Base-by-base conservation (phyloP, 2,329 filamentous ascomycete species). In the Apiospora rasikravindrae region DNA sequence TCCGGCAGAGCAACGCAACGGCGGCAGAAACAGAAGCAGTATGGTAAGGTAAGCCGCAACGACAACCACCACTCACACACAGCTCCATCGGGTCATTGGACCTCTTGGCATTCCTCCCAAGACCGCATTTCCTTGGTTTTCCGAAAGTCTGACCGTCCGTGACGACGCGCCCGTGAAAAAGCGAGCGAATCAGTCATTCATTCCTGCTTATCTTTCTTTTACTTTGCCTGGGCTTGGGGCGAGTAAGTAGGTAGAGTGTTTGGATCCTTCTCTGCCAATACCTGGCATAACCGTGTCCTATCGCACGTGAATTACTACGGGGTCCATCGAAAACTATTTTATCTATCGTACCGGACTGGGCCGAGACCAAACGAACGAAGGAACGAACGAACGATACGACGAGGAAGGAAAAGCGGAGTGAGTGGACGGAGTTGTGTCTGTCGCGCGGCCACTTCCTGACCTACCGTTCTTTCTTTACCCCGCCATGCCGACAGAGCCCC, bases 41-140 rank as follows among this genome's bases (percentile, higher is more conserved):
- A 29, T 26, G 29, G 49, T 29, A 29, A 53, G 29, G 49, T 29
- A 29, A 53, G 49, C 49, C 51, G 51, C 33, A 19, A 33, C 26
- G 29, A 53, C 14, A 57, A 8, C 26, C 14, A 29, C 51, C 4
- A 33, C 51, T 57, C 33, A 57, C 51, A 57, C 33, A 33, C 51
- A 57, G 51, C 51, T 57, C 51, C 51, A 11, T 33, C 51, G 29
- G 14, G 51, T 57, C 51, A 57, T 57, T 57, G 51, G 51, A 57
- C 51, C 51, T 57, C 11, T 24, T 13, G 24, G 2, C 24, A 19
- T 53, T 26, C 24, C 49, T 53, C 24, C 11, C 24, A 53, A 53
- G 22, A 47, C 14, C 14, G 29, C 29, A 37, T 61, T 61, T 61
- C 53, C 53, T 61, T 61, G 53, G 53, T 61, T 61, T 61, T 61